Evolutionary conservation across 2,329 filamentous ascomycete genomes (phyloP).

Genomic region (Colletotrichum spaethianum): DNA sequence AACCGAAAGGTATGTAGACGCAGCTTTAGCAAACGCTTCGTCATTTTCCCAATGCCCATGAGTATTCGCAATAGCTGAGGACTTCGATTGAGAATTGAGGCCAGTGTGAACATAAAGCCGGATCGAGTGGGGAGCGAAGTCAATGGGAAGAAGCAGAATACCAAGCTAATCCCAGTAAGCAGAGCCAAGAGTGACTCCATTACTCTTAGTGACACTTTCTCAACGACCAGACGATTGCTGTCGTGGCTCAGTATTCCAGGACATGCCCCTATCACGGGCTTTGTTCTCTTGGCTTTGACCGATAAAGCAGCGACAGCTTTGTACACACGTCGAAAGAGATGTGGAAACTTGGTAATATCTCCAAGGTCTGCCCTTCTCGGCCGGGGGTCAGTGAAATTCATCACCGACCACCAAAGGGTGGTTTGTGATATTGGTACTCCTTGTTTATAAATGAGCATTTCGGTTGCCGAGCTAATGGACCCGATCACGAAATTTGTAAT

Average conservation of each 20-base stretch:
- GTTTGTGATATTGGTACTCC: not conserved
- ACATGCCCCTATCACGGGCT: not conserved
- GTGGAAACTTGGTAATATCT: not conserved
- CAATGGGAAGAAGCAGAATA: not conserved
- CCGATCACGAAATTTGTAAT: not conserved
- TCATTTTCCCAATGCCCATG: not conserved
- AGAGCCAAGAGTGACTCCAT: not conserved
- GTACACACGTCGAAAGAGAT: not conserved
- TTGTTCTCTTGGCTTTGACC: not conserved
- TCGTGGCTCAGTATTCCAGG: not conserved
- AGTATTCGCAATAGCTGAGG: not conserved
- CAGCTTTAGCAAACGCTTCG: not conserved
- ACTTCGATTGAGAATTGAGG: not conserved
- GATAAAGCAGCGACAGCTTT: not conserved
- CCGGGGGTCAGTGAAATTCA: slow-evolving; percentile 10
- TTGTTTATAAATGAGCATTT: not conserved
- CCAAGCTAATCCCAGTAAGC: not conserved
- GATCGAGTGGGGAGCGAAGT: not conserved
- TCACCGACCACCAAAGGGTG: not conserved
- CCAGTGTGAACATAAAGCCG: not conserved
- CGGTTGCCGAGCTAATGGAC: not conserved
- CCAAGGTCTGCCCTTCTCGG: not conserved
- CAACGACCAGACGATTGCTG: not conserved
- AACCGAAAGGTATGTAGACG: not conserved
- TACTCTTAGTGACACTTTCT: not conserved